Evolutionary conservation across 805 yeast species (phyloP).

Genomic region (Starmera amethionina): DNA sequence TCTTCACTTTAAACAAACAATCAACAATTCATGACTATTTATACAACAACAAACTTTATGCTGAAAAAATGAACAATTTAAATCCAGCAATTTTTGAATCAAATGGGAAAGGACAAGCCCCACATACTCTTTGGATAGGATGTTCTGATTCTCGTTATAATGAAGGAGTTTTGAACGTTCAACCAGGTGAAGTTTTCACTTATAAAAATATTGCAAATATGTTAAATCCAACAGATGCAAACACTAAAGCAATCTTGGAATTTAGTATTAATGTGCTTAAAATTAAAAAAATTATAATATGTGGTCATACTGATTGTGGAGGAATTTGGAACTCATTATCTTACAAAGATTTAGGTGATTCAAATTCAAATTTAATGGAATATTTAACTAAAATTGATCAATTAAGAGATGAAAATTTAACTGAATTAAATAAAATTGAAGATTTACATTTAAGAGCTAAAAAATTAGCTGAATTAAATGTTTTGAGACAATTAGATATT

Average conservation of each 20-base stretch:
- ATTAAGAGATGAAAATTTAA: constrained; percentile 50
- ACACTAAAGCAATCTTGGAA: constrained; percentile 72
- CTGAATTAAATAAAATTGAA: constrained; percentile 36
- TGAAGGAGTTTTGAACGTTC: constrained; percentile 63
- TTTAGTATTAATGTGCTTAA: constrained; percentile 80
- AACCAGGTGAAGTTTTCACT: constrained; percentile 87
- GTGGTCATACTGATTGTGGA: constrained; percentile 96
- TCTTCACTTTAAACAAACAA: constrained; percentile 29
- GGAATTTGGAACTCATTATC: constrained; percentile 78
- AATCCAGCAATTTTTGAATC: constrained; percentile 16
- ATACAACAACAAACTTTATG: constrained; percentile 34
- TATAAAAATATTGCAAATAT: constrained; percentile 84
- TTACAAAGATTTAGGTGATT: constrained; percentile 53
- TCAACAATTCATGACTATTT: constrained; percentile 41
- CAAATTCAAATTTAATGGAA: constrained; percentile 23
- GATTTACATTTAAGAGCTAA: constrained; percentile 47
- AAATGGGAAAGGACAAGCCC: constrained; percentile 80
- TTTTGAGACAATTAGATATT: constrained; percentile 59
- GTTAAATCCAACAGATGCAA: constrained; percentile 55
- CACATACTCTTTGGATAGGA: constrained; percentile 90
- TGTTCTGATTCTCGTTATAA: constrained; percentile 90
- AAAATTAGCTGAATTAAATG: constrained; percentile 66
- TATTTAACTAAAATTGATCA: constrained; percentile 59
- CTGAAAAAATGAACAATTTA: constrained; percentile 25
- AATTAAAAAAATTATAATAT: constrained; percentile 71